Evolutionary conservation across 2,329 filamentous ascomycete genomes (phyloP).

Genomic region (Purpureocillium lavendulum): DNA sequence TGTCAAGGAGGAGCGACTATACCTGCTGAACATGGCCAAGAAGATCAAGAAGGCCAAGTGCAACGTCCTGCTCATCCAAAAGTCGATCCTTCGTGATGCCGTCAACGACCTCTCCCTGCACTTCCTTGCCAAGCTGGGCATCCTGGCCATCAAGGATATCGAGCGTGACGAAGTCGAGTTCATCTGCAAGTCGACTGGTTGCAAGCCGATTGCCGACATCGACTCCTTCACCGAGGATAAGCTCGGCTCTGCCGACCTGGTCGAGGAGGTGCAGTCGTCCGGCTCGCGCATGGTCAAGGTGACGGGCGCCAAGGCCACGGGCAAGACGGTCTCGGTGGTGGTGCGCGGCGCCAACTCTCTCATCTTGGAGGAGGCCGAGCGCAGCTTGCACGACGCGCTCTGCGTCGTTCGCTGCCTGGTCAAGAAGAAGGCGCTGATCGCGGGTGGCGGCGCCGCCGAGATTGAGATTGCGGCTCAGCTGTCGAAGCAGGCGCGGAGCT

Average conservation of each 20-base stretch:
- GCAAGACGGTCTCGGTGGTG: slow-evolving; percentile 89
- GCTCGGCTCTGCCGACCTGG: slow-evolving; percentile 83
- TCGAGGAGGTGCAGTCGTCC: slow-evolving; percentile 83
- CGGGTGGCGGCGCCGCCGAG: slow-evolving; percentile 91
- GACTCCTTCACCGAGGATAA: slow-evolving; percentile 99
- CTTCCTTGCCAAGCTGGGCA: slow-evolving; percentile 95
- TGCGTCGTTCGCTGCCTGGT: slow-evolving; percentile 96
- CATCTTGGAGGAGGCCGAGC: slow-evolving; percentile 95
- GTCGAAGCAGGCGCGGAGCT: slow-evolving; percentile 69
- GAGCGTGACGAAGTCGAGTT: slow-evolving; percentile 99
- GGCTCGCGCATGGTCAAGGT: slow-evolving; percentile 93
- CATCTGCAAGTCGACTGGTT: slow-evolving; percentile 97
- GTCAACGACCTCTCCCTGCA: slow-evolving; percentile 97
- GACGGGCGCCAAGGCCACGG: slow-evolving; percentile 75
- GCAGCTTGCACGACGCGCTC: slow-evolving; percentile 91
- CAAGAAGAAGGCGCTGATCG: slow-evolving; percentile 99
- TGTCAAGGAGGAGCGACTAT: slow-evolving; percentile 95
- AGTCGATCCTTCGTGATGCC: slow-evolving; percentile 94
- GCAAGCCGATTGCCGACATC: slow-evolving; percentile 97
- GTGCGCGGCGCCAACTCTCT: slow-evolving; percentile 89
- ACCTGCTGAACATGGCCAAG: slow-evolving; percentile 97
- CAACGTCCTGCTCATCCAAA: slow-evolving; percentile 96
- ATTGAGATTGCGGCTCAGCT: slow-evolving; percentile 91
- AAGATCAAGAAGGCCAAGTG: slow-evolving; percentile 99
- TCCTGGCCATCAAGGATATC: slow-evolving; percentile 93